Base-by-base conservation (phyloP, 73 alveolate species). In the Paramecium tetraurelia region DNA sequence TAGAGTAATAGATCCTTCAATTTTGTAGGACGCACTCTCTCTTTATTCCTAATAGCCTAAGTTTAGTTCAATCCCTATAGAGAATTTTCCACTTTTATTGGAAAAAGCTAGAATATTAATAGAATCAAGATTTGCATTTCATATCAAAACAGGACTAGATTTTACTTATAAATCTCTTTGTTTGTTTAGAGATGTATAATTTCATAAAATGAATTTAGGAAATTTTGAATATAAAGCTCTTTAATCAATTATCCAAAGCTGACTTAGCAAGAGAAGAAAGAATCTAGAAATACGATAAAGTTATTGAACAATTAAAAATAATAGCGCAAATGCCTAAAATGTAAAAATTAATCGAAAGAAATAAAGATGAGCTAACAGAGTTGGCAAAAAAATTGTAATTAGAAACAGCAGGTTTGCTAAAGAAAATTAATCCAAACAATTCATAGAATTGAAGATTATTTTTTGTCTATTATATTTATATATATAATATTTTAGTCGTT, bases 231-330 rank as follows among this genome's bases (percentile, higher is more conserved):
- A 83, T 89, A 11, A 89, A 70, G 27, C 57, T 35, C 11, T 89
- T 89, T 20, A 70, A 70, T 50, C 31, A 70, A 70, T 70, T 89
- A 88, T 40, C 89, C 12, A 70, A 70, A 35, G 94, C 75, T 6
- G 94, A 89, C 33, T 44, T 89, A 44, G 94, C 92, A 7, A 71
- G 94, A 46, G 94, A 89, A 85, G 92, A 89, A 46, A 68, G 94
- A 89, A 43, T 89, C 20, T 22, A 21, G 48, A 89, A 89, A 58
- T 88, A 50, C 43, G 86, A 88, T 71, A 44, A 36, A 24, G 40
- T 89, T 12, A 89, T 89, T 18, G 94, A 89, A 58, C 50, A 89
- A 58, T 33, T 89, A 4, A 89, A 83, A 9, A 63, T 83, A 3
- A 71, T 89, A 38, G 72, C 22, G 14, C 36, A 70, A 21, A 89